A percentile compares a stretch with the other conserved stretches of the same genome.
phyloP scores from a whole-genome alignment of 2,329 filamentous ascomycete species.

The Amphichorda felina region DNA sequence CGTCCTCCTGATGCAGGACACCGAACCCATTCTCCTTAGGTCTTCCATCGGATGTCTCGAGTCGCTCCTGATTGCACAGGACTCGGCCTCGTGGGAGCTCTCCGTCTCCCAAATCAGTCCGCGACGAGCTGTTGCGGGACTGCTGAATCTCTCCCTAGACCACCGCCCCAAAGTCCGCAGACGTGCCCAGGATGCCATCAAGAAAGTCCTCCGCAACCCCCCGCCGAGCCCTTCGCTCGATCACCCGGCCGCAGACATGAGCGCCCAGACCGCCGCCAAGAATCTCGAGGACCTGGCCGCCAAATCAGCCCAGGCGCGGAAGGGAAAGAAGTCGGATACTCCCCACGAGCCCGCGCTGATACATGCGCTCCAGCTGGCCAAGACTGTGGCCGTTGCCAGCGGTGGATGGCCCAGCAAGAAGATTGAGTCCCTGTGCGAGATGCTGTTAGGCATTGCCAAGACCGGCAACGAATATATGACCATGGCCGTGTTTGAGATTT shows the following conservation, averaged over 20 bases:
- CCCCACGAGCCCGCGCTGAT: conserved; percentile 75
- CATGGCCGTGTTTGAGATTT: conserved; percentile 93
- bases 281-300: conserved; percentile 64
- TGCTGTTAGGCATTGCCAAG: conserved; percentile 77
- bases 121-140: conserved; percentile 72
- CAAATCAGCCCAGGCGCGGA: conserved; percentile 50
- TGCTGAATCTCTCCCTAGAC: conserved; percentile 77
- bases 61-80: conserved; percentile 81
- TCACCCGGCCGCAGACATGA: conserved; percentile 92
- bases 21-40: conserved; percentile 75
- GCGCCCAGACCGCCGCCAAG: conserved; percentile 78
- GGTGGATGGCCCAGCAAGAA: conserved; percentile 95
- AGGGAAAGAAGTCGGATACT: conserved; percentile 44
- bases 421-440: conserved; percentile 82
- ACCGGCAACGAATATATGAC: conserved; percentile 93
- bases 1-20: conserved; percentile 65
- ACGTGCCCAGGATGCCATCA: conserved; percentile 80
- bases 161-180: conserved; percentile 88
- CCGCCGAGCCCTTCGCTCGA: conserved; percentile 88
- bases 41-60: conserved; percentile 90
- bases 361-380: conserved; percentile 84
- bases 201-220: conserved; percentile 69
- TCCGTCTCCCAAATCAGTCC: conserved; percentile 75
- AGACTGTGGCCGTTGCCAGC: conserved; percentile 75
- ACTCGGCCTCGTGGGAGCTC: conserved; percentile 77